Evolutionary conservation across 1,284 basidiomycete species (phyloP), one percentile per base, ranked within the genome.

Genomic region (Sutorius eximius): DNA sequence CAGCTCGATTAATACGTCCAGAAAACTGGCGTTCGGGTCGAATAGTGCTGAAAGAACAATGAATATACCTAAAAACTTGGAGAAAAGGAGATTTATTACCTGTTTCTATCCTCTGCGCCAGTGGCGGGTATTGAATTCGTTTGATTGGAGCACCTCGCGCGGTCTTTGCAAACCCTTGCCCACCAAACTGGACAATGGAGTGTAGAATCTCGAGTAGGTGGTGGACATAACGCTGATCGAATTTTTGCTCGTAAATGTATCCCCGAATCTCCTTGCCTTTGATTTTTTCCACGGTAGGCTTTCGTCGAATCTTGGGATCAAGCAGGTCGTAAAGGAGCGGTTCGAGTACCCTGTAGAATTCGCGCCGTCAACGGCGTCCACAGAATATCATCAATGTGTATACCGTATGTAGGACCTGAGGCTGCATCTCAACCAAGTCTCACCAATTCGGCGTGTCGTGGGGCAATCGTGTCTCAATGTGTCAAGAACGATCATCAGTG

Each of bases 351-450:
- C 91, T 91, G 65, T 54, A 37, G 41, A 30, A 59, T 56, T 42
- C 50, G 56, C 49, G 51, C 49, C 47, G 27, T 52, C 47, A 51
- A 48, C 43, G 3, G 29, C 38, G 11, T 51, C 42, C 34, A 40
- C 53, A 24, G 43, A 42, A 32, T 27, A 49, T 45, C 18, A 47
- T 24, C 18, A 22, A 34, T 10, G 48, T 40, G 55, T 77, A 49
- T 70, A 94, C 93, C 93, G 82, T 55, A 92, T 77, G 70, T 95
- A 95, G 1, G 93, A 95, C 66, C 87, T 89, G n/a, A 96, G 77
- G 66, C 87, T 94, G 65, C 91, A 93, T 30, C 94, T 82, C 89
- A 98, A 93, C 95, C 95, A 98, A 0, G 93, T 94, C 70, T 97
- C 95, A 7, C 90, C 91, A 36, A 90, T 78, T 9, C 93, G 81